Base-by-base conservation (phyloP, 768 basidiomycete species). In the Lactarius deliciosus region DNA sequence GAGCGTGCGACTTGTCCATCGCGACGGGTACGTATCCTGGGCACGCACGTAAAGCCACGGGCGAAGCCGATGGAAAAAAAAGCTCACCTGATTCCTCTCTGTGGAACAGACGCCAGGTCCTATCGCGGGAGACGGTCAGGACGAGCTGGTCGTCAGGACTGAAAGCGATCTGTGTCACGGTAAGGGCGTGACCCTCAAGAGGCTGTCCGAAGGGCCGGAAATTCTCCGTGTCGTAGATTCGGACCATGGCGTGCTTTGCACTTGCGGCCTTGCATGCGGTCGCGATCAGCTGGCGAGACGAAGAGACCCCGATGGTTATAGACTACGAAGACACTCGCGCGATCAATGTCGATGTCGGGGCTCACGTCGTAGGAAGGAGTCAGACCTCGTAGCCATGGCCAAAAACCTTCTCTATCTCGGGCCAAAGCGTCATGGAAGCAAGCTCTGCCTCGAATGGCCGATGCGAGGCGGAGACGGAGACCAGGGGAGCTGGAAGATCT, bases 301-400 rank as follows among this genome's bases (percentile, higher is more conserved):
- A 85, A 1, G 97, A 97, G 0, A 89, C 82, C 0, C 88, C 86
- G 13, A 98, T 78, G 0, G 90, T 84, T 57, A 96, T 90, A 9
- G 92, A 90, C 93, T 96, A 65, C 25, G 22, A 53, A 16, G 20
- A 53, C 22, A 16, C 25, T 34, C 40, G 61, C 45, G 41, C 64
- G 36, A 13, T 59, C 18, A 30, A 41, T 30, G 22, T 58, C 15
- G n/a, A 40, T 34, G 34, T 16, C 20, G 25, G 25, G 38, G 36
- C 45, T 13, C 55, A 41, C 11, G 38, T 18, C 25, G n/a, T 1
- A 53, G 43, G 53, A 68, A 11, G 25, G 50, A 13, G n/a, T 16
- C 78, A 60, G 66, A 90, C 94, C 84, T 99, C 97, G 72, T 98
- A 98, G 50, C 96, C 95, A 76, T 98, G 97, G 5, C 96, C 97